Evolutionary conservation across 2,329 filamentous ascomycete genomes (phyloP).

Genomic region (Juglanconis oblonga): DNA sequence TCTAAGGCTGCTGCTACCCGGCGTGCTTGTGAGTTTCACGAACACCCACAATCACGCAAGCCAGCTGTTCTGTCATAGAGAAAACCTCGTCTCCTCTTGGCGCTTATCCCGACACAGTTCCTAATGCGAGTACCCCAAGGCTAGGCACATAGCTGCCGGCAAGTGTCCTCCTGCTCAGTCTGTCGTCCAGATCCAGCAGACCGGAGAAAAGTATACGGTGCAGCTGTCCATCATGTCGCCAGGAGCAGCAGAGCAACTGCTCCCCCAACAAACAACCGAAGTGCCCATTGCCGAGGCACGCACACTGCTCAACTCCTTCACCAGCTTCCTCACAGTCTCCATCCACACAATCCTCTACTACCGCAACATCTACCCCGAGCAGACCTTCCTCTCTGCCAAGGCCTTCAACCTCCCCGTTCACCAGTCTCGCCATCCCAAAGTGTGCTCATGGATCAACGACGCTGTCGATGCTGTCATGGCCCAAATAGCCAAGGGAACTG

Average conservation of each 20-base stretch:
- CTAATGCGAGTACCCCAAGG: not conserved
- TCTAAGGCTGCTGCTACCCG: not conserved
- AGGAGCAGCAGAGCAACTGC: not conserved
- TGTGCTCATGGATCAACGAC: slow-evolving; percentile 83
- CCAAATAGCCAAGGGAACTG: slow-evolving; percentile 61
- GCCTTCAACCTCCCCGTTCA: slow-evolving; percentile 83
- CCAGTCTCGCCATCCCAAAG: slow-evolving; percentile 80
- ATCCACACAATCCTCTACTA: slow-evolving; percentile 86
- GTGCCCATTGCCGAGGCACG: slow-evolving; percentile 42
- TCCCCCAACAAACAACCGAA: slow-evolving; percentile 13
- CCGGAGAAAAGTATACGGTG: not conserved
- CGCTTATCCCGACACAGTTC: not conserved
- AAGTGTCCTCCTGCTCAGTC: not conserved
- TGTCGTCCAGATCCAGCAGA: not conserved
- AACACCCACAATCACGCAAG: not conserved
- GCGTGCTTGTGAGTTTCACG: not conserved
- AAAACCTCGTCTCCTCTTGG: not conserved
- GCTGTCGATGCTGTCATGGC: slow-evolving; percentile 69
- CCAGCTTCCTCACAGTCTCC: slow-evolving; percentile 75
- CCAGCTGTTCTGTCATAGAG: no score
- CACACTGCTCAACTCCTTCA: slow-evolving; percentile 66
- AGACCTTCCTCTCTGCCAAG: slow-evolving; percentile 74
- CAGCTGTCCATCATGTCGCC: slow-evolving; percentile 11
- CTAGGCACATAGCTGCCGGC: not conserved
- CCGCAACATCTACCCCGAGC: slow-evolving; percentile 71